These are phyloP conservation scores for Leccinum angustisporum DNA, from an alignment of 1,284 basidiomycete species.

Conservation along the genomic window DNA sequence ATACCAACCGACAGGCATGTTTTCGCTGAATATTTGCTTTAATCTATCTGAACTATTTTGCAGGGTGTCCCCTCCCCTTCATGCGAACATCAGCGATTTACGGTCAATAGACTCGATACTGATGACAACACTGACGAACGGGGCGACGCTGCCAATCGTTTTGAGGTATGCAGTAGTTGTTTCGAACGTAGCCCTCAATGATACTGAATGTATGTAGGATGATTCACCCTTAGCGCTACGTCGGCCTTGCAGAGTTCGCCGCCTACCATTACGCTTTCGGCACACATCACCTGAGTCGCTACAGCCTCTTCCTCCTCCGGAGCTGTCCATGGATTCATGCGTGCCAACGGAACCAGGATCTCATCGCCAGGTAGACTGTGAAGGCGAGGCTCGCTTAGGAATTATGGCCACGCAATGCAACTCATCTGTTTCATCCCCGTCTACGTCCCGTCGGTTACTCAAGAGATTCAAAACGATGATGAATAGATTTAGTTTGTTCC, in stretches of 20 bases:
- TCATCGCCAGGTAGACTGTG: background rate
- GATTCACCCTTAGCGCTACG: background rate
- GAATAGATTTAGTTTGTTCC: background rate
- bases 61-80: background rate
- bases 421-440: background rate
- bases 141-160: background rate
- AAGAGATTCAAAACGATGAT: background rate
- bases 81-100: background rate
- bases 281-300: background rate
- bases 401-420: background rate
- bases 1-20: background rate
- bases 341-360: background rate
- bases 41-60: background rate
- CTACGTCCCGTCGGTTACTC: background rate
- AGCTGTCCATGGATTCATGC: background rate
- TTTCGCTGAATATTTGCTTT: background rate
- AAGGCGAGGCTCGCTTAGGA: background rate
- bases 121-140: background rate
- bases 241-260: background rate
- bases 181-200: background rate
- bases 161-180: background rate
- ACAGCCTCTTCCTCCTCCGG: background rate
- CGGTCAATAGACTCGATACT: background rate
- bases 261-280: background rate
- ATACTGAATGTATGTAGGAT: background rate